A percentile compares a stretch with the other conserved stretches of the same genome.
phyloP scores from a whole-genome alignment of 495 filamentous ascomycete species.

The Lichenothelia convexa region DNA sequence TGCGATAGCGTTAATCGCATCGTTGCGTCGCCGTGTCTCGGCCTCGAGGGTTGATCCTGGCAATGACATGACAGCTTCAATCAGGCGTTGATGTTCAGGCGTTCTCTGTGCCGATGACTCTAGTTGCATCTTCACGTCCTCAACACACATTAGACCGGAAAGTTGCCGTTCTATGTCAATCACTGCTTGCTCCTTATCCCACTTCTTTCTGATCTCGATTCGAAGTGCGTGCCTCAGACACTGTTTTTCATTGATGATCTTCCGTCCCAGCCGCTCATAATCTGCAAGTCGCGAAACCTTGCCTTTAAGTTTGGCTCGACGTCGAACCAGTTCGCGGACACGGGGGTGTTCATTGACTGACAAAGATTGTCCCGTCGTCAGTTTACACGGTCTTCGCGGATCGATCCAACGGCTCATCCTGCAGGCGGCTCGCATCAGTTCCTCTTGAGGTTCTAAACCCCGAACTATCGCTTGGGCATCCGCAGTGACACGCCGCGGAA shows the following conservation, averaged over 20 bases:
- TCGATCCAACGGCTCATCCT: conserved; percentile 9
- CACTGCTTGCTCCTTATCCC: conserved; percentile 16
- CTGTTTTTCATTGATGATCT: conserved; percentile 11
- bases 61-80: conserved; percentile 6
- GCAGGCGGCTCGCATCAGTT: conserved; percentile 1
- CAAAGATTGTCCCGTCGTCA: conserved; percentile 13
- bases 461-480: conserved; percentile 3
- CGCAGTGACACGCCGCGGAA: background rate
- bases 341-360: conserved; percentile 8
- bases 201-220: conserved; percentile 11
- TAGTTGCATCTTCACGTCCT: conserved; percentile 1
- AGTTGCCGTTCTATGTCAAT: conserved; percentile 18
- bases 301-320: conserved; percentile 4
- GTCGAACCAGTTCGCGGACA: conserved; percentile 5
- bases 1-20: conserved; percentile 8
- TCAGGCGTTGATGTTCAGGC: conserved; percentile 7
- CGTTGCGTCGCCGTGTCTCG: conserved; percentile 6
- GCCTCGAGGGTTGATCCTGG: conserved; percentile 6
- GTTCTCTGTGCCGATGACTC: conserved; percentile 3
- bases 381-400: conserved; percentile 13
- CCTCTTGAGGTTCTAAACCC: conserved; percentile 2
- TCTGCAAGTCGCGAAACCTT: conserved; percentile 6
- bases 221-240: conserved; percentile 12
- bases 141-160: conserved; percentile 5
- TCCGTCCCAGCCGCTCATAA: conserved; percentile 1